These are phyloP conservation scores for Rhodotorula glutinis DNA, from an alignment of 1,284 basidiomycete species.

Conservation along the genomic window DNA sequence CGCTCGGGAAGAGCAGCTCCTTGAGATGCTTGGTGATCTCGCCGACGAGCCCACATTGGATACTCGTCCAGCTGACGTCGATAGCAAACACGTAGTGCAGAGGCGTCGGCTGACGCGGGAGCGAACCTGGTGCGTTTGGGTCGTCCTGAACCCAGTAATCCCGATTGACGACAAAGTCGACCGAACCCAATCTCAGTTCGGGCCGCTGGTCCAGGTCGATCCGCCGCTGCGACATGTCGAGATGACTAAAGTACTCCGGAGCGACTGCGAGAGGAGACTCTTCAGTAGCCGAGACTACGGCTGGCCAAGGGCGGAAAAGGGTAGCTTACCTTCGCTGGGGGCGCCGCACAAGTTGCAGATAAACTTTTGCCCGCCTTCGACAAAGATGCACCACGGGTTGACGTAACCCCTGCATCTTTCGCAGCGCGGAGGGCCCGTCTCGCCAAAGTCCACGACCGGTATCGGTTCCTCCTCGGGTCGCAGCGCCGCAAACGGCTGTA, in stretches of 20 bases:
- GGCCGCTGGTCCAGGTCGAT: slow-evolving; percentile 79
- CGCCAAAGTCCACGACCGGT: slow-evolving; percentile 66
- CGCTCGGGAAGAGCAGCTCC: slow-evolving; percentile 61
- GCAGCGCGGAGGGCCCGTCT: slow-evolving; percentile 77
- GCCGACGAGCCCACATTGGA: slow-evolving; percentile 69
- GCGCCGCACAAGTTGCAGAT: slow-evolving; percentile 86
- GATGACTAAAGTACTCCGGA: slow-evolving; percentile 78
- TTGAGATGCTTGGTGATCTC: slow-evolving; percentile 66
- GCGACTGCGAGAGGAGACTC: slow-evolving; percentile 56
- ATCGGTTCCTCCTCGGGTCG: slow-evolving; percentile 68
- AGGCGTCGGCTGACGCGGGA: slow-evolving; percentile 60
- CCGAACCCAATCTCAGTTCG: slow-evolving; percentile 84
- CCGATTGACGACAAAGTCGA: slow-evolving; percentile 82
- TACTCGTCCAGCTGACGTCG: slow-evolving; percentile 74
- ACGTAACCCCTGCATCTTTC: slow-evolving; percentile 83
- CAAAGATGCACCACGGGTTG: slow-evolving; percentile 90
- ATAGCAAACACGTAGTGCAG: slow-evolving; percentile 83
- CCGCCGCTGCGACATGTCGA: slow-evolving; percentile 75
- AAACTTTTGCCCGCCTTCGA: slow-evolving; percentile 81
- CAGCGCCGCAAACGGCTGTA: slow-evolving; percentile 88
- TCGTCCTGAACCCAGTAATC: slow-evolving; percentile 81
- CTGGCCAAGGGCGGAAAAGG: too few relatives aligned
- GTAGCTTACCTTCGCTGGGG: slow-evolving; percentile 68
- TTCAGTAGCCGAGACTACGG: too few relatives aligned
- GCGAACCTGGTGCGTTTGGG: slow-evolving; percentile 30